Percentiles rank a stretch among this genome's conserved stretches.
Evolutionary conservation across 805 yeast species (phyloP).

Genomic region (Yueomyces sp.): DNA sequence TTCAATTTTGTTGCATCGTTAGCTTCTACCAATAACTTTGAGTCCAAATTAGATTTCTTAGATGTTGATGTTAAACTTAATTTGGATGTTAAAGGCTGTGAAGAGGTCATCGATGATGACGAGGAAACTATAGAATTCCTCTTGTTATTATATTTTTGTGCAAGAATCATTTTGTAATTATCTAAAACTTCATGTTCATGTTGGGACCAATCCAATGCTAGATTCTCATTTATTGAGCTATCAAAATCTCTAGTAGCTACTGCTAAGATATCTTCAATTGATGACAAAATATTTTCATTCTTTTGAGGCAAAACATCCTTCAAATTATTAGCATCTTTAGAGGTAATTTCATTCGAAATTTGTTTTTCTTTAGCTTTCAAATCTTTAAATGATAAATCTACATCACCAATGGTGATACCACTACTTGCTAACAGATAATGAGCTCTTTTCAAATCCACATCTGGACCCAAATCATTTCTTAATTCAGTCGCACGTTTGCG

Average conservation of each 20-base stretch:
- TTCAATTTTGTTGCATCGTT: conserved; percentile 25
- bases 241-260: conserved; percentile 79
- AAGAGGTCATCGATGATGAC: neutral
- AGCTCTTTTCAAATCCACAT: conserved; percentile 41
- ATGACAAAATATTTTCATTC: conserved; percentile 66
- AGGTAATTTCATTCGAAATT: neutral
- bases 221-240: conserved; percentile 52
- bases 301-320: conserved; percentile 34
- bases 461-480: conserved; percentile 28
- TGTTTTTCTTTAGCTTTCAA: conserved; percentile 5
- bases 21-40: conserved; percentile 8
- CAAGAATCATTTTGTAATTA: conserved; percentile 46
- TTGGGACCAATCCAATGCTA: conserved; percentile 74
- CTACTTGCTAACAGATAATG: conserved; percentile 85
- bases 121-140: neutral
- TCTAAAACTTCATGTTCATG: conserved; percentile 64
- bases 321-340: neutral
- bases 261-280: conserved; percentile 69
- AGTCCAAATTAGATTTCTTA: neutral
- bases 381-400: conserved; percentile 42
- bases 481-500: conserved; percentile 49
- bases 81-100: neutral
- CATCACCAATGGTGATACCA: conserved; percentile 77
- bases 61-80: no score
- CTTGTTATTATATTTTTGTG: conserved; percentile 12